Conservation (phyloP, 2,329 filamentous ascomycete genomes). For the Celoporthe dispersa region DNA sequence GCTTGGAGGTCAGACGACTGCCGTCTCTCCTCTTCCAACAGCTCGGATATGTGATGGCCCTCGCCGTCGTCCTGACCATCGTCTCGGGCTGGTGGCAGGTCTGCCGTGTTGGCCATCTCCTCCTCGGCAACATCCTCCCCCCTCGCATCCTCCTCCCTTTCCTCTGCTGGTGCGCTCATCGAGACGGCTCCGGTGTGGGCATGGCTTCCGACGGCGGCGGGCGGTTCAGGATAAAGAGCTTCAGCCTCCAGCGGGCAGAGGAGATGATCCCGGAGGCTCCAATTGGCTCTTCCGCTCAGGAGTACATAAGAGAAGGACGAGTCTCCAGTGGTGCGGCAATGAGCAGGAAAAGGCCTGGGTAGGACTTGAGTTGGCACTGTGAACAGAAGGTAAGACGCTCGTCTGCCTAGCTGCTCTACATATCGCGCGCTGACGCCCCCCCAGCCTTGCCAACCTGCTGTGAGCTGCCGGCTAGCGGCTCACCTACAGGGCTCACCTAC, state of each 20-base stretch:
- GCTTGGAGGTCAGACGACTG: conserved; percentile 34
- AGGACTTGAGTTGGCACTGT: neutral
- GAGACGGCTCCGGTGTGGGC: conserved; percentile 46
- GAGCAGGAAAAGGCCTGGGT: neutral
- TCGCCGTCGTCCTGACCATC: conserved; percentile 45
- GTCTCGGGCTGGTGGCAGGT: conserved; percentile 47
- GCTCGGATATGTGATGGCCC: conserved; percentile 40
- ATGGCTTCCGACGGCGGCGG: conserved; percentile 31
- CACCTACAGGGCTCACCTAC: conserved; percentile 23
- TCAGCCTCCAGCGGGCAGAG: neutral
- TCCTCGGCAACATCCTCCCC: conserved; percentile 58
- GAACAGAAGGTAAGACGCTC: neutral
- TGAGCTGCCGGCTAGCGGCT: conserved; percentile 16
- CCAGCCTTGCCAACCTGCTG: conserved; percentile 20
- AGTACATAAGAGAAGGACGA: neutral
- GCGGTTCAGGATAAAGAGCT: conserved; percentile 32
- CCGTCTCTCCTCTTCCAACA: conserved; percentile 42
- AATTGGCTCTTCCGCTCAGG: neutral
- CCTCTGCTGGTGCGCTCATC: conserved; percentile 73
- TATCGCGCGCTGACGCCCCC: neutral
- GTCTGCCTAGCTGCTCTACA: conserved; percentile 6
- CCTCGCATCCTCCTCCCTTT: conserved; percentile 61
- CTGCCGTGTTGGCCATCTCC: conserved; percentile 54
- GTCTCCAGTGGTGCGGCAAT: neutral
- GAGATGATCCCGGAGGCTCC: neutral